Conservation (phyloP, 2,329 filamentous ascomycete species). For the Epichloe festucae region DNA sequence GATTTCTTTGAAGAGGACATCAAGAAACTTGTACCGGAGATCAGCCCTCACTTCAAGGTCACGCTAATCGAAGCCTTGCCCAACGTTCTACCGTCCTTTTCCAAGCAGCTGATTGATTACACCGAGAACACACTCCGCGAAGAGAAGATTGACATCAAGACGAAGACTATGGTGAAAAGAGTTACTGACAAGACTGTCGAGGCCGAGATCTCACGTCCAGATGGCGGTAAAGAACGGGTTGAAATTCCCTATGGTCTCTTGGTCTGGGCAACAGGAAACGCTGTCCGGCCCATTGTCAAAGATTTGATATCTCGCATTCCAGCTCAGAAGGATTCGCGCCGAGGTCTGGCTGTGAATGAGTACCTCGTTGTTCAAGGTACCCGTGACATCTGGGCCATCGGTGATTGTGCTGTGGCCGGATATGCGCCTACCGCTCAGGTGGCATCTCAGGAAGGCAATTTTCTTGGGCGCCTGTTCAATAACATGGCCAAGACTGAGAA, state of each 20-base stretch:
- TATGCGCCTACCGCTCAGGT: conserved; percentile 98
- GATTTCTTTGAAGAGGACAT: conserved; percentile 99
- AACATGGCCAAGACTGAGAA: conserved; percentile 92
- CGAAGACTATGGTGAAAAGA: conserved; percentile 98
- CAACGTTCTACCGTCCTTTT: conserved; percentile 95
- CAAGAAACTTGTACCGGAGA: conserved; percentile 95
- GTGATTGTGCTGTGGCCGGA: conserved; percentile 93
- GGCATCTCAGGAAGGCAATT: conserved; percentile 85
- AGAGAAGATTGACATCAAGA: conserved; percentile 93
- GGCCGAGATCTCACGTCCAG: conserved; percentile 68
- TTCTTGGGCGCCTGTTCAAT: conserved; percentile 93
- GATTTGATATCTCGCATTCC: conserved; percentile 88
- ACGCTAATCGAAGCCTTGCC: conserved; percentile 95
- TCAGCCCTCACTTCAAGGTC: conserved; percentile 89
- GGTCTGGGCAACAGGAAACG: conserved; percentile 97
- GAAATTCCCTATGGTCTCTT: conserved; percentile 87
- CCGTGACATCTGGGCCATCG: conserved; percentile 94
- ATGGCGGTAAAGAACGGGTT: conserved; percentile 72
- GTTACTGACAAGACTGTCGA: conserved; percentile 89
- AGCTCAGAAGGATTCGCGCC: conserved; percentile 87
- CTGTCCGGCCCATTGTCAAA: conserved; percentile 74
- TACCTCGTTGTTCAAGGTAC: conserved; percentile 96
- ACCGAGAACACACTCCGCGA: conserved; percentile 98
- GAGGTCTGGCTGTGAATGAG: conserved; percentile 93
- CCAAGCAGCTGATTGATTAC: conserved; percentile 98